Evolutionary conservation across 805 yeast species (phyloP), one percentile per base, ranked within the genome.

Genomic region (Vanderwaltozyma yarrowii): DNA sequence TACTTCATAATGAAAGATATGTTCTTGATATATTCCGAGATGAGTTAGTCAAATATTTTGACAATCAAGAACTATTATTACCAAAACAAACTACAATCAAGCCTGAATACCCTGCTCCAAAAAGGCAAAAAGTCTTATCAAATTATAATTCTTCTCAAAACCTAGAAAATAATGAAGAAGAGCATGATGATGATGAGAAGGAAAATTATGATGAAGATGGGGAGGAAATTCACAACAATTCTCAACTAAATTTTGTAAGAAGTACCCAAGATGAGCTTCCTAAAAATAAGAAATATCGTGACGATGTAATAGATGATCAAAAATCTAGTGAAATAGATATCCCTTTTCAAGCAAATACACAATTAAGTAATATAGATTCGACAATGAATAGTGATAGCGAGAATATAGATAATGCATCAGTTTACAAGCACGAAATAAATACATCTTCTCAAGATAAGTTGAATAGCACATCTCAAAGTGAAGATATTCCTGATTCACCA

Each of bases 1-100:
- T 83, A 49, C 53, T 87, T 2, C 86, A 79, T 41, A 67, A 76
- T 43, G 96, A 88, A 56, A 54, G 59, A 3, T 55, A 62, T n/a
- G 54, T 88, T 1, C 46, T 81, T 4, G 81, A 78, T 25, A 60
- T 61, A 1, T 45, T 89, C 5, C 65, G 74, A 37, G 71, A 66
- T n/a, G 56, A 64, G n/a, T 49, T 88, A 14, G 48, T 52, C 0
- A 54, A 56, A 1, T 67, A 71, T 40, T 84, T 72, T 50, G 67
- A 71, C 16, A 36, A 38, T 18, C 53, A 62, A 44, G 64, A 62
- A 40, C 39, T 60, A 21, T 50, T 50, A 28, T 40, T 65, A 10
- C 64, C 64, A 33, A 57, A 45, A 37, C 50, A 45, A 38, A 44
- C 6, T 3, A 12, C 7, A 5, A 6, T 18, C 7, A 19, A 30